A percentile compares a stretch with the other conserved stretches of the same genome.
Evolutionary conservation across 495 filamentous ascomycete species (phyloP).

Genomic region (Parachaetomium inaequale): DNA sequence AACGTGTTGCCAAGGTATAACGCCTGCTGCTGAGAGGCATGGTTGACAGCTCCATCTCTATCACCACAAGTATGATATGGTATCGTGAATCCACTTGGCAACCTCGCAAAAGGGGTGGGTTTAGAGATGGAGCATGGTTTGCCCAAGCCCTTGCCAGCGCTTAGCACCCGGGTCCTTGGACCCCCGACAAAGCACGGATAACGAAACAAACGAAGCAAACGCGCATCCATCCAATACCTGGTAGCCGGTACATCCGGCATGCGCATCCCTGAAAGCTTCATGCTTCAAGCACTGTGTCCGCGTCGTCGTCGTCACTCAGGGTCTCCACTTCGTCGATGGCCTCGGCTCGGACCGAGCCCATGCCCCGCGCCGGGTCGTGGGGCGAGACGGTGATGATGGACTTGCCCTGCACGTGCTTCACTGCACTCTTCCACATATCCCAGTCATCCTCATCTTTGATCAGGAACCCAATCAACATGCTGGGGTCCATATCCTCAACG

Average conservation of each 20-base stretch:
- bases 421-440: constrained; percentile 67
- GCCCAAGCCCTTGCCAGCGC: too few species aligned
- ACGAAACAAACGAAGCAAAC: background rate
- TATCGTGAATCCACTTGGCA: background rate
- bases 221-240: background rate
- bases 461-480: constrained; percentile 97
- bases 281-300: constrained; percentile 41
- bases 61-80: background rate
- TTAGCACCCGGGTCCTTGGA: too few species aligned
- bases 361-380: constrained; percentile 55
- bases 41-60: background rate
- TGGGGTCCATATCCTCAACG: constrained; percentile 92
- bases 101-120: background rate
- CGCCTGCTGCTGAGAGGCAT: background rate
- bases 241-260: background rate
- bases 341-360: constrained; percentile 56
- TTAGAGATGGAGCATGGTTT: too few species aligned
- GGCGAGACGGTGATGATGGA: constrained; percentile 78
- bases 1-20: background rate
- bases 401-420: constrained; percentile 71
- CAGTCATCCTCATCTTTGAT: constrained; percentile 82
- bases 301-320: constrained; percentile 60
- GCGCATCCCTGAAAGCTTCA: constrained; percentile 17
- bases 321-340: constrained; percentile 89
- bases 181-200: background rate